Base-by-base conservation (phyloP, 305 asterid species). In the Withania somnifera region DNA sequence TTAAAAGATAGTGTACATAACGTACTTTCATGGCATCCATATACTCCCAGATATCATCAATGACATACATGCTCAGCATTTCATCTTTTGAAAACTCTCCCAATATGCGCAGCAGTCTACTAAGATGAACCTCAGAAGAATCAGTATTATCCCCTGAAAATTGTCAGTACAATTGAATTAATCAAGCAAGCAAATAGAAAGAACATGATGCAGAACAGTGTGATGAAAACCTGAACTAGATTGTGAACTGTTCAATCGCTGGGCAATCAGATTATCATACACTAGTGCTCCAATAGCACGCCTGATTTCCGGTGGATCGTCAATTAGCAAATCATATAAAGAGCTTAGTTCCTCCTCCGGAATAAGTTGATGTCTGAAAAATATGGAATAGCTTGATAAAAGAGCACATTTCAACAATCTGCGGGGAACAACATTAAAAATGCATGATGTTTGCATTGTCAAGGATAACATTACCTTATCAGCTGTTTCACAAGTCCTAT, bases 31-130 rank as follows among this genome's bases (percentile, higher is more conserved):
- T 94, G 86, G 98, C 97, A 81, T 86, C 94, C 99, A 96, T 96
- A 93, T 94, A 96, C 84, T 94, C 99, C 99, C 98, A 96, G 84
- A 96, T 91, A 87, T 94, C 99, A 57, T 96, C 99, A 54, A 96
- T 96, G 85, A 96, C 99, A 77, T 94, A 96, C 77, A 91, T 90
- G 86, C 94, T 91, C 88, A 96, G 89, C 84, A 94, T 91, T 80
- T 93, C 97, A 68, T 96, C 99, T 5, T 97, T 87, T 69, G 98
- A 88, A 84, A 96, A 96, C 87, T 96, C 98, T 86, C 91, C 93
- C 66, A 96, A 90, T 85, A 96, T 96, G 87, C 93, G 95, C 67
- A 94, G 86, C 93, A 96, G 93, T 89, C 99, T 92, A 85, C 84
- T 86, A 78, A 95, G 97, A 86, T 92, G 90, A 83, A 93, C 93